Evolutionary conservation across 148 eudicot genomes (phyloP), one percentile per base, ranked within the genome.

Genomic region (Euryodendron excelsum): DNA sequence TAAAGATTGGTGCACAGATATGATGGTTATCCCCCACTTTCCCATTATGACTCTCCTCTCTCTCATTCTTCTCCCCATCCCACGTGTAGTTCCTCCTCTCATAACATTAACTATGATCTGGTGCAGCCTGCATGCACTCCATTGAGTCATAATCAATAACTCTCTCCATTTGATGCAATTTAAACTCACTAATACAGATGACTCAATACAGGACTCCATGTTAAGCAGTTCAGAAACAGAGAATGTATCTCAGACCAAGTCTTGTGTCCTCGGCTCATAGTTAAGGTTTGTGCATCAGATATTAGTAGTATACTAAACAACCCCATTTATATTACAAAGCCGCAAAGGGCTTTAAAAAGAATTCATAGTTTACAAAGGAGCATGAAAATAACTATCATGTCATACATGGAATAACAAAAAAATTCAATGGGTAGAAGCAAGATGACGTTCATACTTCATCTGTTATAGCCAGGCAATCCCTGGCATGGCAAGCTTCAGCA

Each of bases 391-490:
- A 55, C 64, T 36, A 36, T 34, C 23, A 73, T 56, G 20, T 37
- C 31, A 34, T 10, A 56, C 63, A 55, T 1, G 20, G 28, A 72
- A 53, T 36, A n/a, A 23, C 45, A n/a, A n/a, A n/a, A n/a, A n/a
- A n/a, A n/a, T n/a, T 62, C 58, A 64, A 68, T 23, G 73, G 37
- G 64, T 71, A 68, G 6, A 36, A 73, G 71, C 65, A 74, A 78
- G 48, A 58, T 61, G 48, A 66, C 77, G 27, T 39, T 55, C 96
- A 77, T 91, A 94, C 98, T 86, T 94, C 98, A 81, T 94, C 98
- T 62, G 98, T 94, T 64, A 94, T 89, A 73, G 96, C 98, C 67
- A 94, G 84, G 72, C 84, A 87, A 86, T 95, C 92, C 83, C 74
- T 63, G 78, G 81, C 72, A 63, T 55, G 75, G 90, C 99, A 95